Base-by-base conservation (phyloP, 805 yeast species). In the Sugiyamaella marilandica region DNA sequence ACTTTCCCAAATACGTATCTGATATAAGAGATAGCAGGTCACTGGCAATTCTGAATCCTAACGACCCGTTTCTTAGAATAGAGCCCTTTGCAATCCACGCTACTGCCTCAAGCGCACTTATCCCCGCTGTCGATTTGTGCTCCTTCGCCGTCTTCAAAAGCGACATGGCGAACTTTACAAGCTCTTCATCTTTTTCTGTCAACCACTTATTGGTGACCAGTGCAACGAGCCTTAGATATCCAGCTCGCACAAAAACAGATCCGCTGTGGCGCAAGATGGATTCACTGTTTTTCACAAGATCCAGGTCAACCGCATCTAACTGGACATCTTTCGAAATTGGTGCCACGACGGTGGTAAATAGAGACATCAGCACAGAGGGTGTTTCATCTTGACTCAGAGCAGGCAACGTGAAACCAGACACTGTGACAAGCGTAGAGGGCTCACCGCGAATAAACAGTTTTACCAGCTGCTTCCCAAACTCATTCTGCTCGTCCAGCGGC, bases 31-130 rank as follows among this genome's bases (percentile, higher is more conserved):
- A n/a, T 5, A 83, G 66, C 11, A 75, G 56, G 5, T 62, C 53
- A 39, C 60, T 66, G 60, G 75, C 72, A 46, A 60, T 69, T 33
- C 58, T 60, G 19, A 59, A 65, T 2, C 77, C 74, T 0, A 56
- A 26, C 8, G 68, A 57, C 54, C 84, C 84, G 56, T 78, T 78
- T 59, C 78, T 81, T 65, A 87, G 63, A 0, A 87, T 62, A 47
- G 87, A 71, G 0, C 87, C 91, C 65, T 88, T 90, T 18, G 82
- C 70, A 5, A 83, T 67, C 96, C 96, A 90, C 1, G 84, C 71
- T 10, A 75, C 65, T 0, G 76, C 63, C 64, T 88, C 95, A 9
- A 57, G 36, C 24, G 43, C 49, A 33, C 36, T 50, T 26, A 31
- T 39, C 2, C 32, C 31, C 2, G 14, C 37, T 32, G 45, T 41